Evolutionary conservation across 345 rosid species (phyloP).

Genomic region (Draba incana): DNA sequence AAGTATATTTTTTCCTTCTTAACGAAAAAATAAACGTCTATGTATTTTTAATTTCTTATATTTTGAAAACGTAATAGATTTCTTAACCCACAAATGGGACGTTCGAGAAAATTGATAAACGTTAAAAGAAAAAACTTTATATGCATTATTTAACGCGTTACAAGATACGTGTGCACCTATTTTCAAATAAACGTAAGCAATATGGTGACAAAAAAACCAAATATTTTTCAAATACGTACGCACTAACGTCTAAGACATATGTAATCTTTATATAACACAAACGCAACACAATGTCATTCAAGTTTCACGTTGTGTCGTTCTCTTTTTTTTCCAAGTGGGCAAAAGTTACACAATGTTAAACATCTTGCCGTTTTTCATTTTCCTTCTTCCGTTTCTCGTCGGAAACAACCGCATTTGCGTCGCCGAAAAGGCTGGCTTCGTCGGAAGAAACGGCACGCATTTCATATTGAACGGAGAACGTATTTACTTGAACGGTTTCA

Average conservation of each 20-base stretch:
- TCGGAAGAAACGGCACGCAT: constrained; percentile 46
- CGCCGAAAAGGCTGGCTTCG: constrained; percentile 40
- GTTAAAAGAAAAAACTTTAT: not conserved
- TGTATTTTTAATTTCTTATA: not conserved
- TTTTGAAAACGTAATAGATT: not conserved
- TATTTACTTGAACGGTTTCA: constrained; percentile 72
- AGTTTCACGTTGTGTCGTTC: constrained; percentile 17
- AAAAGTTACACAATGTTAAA: constrained; percentile 30
- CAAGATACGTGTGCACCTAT: constrained; percentile 16
- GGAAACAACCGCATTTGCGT: constrained; percentile 35
- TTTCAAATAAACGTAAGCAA: constrained; percentile 25
- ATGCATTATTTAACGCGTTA: constrained; percentile 18
- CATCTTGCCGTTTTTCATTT: constrained; percentile 20
- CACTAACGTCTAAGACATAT: constrained; percentile 23
- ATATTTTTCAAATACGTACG: constrained; percentile 23
- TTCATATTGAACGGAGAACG: constrained; percentile 51
- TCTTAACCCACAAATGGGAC: not conserved
- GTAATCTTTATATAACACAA: constrained; percentile 31
- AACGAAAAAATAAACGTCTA: not conserved
- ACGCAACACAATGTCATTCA: constrained; percentile 17
- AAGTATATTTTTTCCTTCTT: not conserved
- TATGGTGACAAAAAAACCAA: constrained; percentile 19
- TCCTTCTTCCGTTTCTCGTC: constrained; percentile 34
- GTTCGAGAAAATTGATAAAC: not conserved
- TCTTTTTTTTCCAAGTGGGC: constrained; percentile 27